Base-by-base conservation (phyloP, 257 asterid species). In the Capsicum pubescens region DNA sequence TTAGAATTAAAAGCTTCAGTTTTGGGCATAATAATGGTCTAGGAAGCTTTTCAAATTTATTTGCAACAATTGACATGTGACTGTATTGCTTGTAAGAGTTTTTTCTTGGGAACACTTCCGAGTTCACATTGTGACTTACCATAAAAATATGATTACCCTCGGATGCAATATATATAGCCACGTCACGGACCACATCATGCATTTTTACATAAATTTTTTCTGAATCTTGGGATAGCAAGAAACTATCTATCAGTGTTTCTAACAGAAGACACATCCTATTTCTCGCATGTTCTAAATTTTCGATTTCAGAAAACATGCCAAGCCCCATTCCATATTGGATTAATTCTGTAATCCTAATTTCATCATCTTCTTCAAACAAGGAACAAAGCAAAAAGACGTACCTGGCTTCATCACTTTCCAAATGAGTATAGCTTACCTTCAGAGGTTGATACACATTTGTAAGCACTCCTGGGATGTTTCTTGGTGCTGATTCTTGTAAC, bases 171-270 rank as follows among this genome's bases (percentile, higher is more conserved):
- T 42, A 36, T 15, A 84, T 16, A 32, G 80, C 67, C 14, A 79
- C 59, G 44, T 84, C 83, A 35, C 86, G 63, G 9, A 84, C 66
- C 17, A 84, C 81, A 46, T 84, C 84, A 55, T 80, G 87, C 74
- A 84, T 46, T 66, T 58, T 80, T 3, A 85, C 84, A 70, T 17
- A 19, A 7, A 21, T 12, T 3, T 85, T 42, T 0, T 26, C 9
- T 17, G 26, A n/a, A 4, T 84, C 82, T 36, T 46, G 9, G 1
- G 7, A 54, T 50, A 80, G 9, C 35, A 85, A 46, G 54, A 42
- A 79, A 52, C 84, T 32, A 60, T 46, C 39, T 58, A 46, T 69
- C 26, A 85, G 35, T 9, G 81, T 59, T 32, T 80, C 82, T 10
- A 16, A 44, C 19, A 84, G 55, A 9, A 48, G 15, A n/a, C 14